These are phyloP conservation scores for Ensete ventricosum DNA, from an alignment of 176 grass and related monocot genomes.

Conservation along the genomic window DNA sequence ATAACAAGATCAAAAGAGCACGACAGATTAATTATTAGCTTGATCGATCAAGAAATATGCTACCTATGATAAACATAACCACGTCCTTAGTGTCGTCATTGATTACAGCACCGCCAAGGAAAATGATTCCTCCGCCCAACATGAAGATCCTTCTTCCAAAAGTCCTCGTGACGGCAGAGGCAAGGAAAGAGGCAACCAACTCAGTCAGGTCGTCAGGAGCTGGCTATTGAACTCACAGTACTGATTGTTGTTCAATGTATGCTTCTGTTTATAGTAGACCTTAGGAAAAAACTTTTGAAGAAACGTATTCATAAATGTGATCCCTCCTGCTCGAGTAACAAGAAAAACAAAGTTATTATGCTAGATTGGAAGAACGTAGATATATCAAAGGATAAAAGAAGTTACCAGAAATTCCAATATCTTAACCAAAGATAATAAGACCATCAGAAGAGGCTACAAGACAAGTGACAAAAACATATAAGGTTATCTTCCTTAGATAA, in stretches of 20 bases:
- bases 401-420: too few species aligned
- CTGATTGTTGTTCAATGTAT: neutral
- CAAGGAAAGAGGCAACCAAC: neutral
- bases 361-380: neutral
- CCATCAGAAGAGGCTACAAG: neutral
- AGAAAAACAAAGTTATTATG: neutral
- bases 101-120: neutral
- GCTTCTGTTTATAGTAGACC: neutral
- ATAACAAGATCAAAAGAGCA: too few species aligned
- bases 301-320: neutral
- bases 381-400: neutral
- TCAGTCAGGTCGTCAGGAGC: neutral
- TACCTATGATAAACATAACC: neutral
- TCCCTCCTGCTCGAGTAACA: neutral
- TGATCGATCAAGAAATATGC: too few species aligned
- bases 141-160: neutral
- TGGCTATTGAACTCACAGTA: neutral
- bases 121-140: neutral
- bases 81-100: neutral
- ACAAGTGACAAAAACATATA: neutral
- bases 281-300: neutral
- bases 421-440: too few species aligned
- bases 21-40: too few species aligned
- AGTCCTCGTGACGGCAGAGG: neutral
- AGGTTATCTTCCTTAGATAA: neutral